phyloP scores from a whole-genome alignment of 2,329 filamentous ascomycete genomes.

The Botrytis deweyae region DNA sequence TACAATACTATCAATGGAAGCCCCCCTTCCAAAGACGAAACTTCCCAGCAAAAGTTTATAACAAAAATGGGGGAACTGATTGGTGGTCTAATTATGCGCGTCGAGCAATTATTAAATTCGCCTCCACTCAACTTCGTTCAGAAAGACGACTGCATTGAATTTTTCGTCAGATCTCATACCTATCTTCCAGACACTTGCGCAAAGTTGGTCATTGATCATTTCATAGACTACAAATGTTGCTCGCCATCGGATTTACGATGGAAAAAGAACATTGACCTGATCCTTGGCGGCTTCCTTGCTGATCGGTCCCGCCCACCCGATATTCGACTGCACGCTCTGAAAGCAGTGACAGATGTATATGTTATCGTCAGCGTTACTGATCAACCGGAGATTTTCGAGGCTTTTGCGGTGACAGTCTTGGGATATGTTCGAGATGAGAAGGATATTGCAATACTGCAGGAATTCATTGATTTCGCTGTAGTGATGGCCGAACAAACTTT shows the following conservation, averaged over 20 bases:
- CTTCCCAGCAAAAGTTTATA: constrained; percentile 27
- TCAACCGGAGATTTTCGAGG: constrained; percentile 55
- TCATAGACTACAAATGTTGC: constrained; percentile 66
- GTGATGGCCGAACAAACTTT: constrained; percentile 59
- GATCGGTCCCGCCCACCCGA: constrained; percentile 59
- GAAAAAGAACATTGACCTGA: constrained; percentile 60
- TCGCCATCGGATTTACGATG: constrained; percentile 69
- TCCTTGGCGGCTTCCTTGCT: constrained; percentile 63
- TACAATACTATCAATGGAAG: constrained; percentile 24
- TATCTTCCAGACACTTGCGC: constrained; percentile 65
- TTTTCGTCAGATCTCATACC: constrained; percentile 62
- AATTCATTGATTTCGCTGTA: constrained; percentile 63
- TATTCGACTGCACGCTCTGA: constrained; percentile 62
- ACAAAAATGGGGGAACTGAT: constrained; percentile 36
- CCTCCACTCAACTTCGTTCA: constrained; percentile 57
- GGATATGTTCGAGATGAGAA: constrained; percentile 60
- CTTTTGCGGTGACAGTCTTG: constrained; percentile 61
- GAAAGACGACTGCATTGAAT: constrained; percentile 63
- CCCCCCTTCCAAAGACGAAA: constrained; percentile 28
- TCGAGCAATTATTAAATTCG: constrained; percentile 40
- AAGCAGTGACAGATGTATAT: constrained; percentile 54
- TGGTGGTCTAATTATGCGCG: constrained; percentile 36
- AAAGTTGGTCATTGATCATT: constrained; percentile 64
- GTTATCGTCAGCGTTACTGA: constrained; percentile 50
- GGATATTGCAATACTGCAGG: constrained; percentile 63